Conservation (phyloP, 2,329 filamentous ascomycete genomes). For the Leptographium radiaticola region DNA sequence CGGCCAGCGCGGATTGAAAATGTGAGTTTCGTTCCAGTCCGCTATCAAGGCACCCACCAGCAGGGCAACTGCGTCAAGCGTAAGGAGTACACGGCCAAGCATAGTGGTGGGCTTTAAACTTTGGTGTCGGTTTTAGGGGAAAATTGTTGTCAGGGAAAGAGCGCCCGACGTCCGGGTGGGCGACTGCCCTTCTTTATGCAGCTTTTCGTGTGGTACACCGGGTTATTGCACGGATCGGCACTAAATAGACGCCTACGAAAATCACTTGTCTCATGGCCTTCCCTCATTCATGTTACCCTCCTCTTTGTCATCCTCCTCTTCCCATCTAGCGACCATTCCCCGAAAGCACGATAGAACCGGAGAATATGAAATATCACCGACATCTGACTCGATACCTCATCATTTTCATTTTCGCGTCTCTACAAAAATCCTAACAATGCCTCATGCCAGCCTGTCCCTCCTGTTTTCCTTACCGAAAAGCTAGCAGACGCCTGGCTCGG, state of each 20-base stretch:
- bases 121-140: neutral
- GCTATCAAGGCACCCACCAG: conserved; percentile 24
- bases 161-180: no score
- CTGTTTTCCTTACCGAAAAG: neutral
- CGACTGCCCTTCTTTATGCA: no score
- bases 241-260: no score
- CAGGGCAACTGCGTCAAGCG: conserved; percentile 23
- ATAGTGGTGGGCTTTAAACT: conserved; percentile 11
- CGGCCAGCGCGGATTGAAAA: conserved; percentile 30
- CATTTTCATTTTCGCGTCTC: conserved; percentile 1
- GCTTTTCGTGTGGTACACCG: no score
- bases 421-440: neutral
- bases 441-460: neutral
- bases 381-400: neutral
- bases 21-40: conserved; percentile 27
- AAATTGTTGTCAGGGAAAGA: no score
- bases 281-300: no score
- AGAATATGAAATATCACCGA: no score
- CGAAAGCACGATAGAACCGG: no score
- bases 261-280: no score
- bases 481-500: conserved; percentile 1
- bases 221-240: no score
- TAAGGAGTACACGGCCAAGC: conserved; percentile 27
- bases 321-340: no score
- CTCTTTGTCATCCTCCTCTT: no score